Base-by-base conservation (phyloP, 2,329 filamentous ascomycete genomes). In the Ramichloridium luteum region DNA sequence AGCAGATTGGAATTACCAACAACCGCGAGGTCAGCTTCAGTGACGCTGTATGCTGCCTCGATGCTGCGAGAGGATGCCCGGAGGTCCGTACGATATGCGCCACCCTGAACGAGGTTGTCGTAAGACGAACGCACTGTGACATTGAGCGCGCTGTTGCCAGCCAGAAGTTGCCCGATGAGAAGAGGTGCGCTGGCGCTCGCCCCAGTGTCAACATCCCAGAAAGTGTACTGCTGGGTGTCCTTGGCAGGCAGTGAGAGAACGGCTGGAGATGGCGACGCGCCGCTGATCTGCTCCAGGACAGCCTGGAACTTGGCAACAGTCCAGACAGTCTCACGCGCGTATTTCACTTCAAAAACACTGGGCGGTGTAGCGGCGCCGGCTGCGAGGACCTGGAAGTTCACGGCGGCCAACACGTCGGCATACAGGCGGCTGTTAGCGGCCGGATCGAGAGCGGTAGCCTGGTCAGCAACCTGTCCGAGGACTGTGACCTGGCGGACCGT, bases 141-240 rank as follows among this genome's bases (percentile, higher is more conserved):
- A 41, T 77, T 78, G 52, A 65, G 65, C 1, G 69, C 58, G 6
- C 70, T 70, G 46, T 77, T 72, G 17, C 63, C 65, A 3, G 74
- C 70, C 20, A 79, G 57, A 6, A 75, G 63, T 50, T 74, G 67
- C 25, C 68, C 71, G 29, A 79, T 53, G 27, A 62, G 70, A 13
- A 70, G 60, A 8, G 84, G 77, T 1, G 83, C 76, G 37, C 65
- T 65, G 31, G 69, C 67, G 31, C 78, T 70, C 1, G 65, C 59
- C 16, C 85, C 85, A 55, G 76, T 71, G 51, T 93, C 88, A 25
- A 81, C 55, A 46, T 94, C 82, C 85, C 86, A 96, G 70, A 98
- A 94, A 9, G 77, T 78, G 62, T 90, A 96, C 58, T 96, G 81
- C 56, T 82, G 71, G n/a, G 62, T 53, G 40, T 74, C 68, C 28